Evolutionary conservation across 306 rosid species (phyloP).

Genomic region (Rosa lucieae): DNA sequence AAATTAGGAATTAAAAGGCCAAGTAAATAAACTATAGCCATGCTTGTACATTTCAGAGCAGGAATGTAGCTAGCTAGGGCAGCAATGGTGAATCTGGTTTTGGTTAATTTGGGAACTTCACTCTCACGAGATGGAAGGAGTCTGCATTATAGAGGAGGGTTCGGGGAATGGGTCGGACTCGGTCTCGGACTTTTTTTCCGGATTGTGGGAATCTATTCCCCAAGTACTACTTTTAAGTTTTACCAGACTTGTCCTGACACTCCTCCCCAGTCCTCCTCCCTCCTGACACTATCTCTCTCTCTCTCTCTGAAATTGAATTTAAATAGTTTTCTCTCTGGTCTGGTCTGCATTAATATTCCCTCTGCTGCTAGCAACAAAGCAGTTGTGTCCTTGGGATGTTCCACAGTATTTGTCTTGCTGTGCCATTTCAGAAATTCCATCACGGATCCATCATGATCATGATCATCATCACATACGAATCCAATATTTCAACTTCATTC

Average conservation of each 20-base stretch:
- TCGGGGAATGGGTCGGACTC: background rate
- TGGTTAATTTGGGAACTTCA: background rate
- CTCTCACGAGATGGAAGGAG: slow-evolving; percentile 25
- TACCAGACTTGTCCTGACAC: slow-evolving; percentile 38
- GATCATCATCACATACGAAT: background rate
- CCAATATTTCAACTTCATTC: background rate
- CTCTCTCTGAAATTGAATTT: slow-evolving; percentile 2
- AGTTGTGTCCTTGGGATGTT: slow-evolving; percentile 30
- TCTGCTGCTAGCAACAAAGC: slow-evolving; percentile 20
- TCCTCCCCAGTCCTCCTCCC: slow-evolving; percentile 11
- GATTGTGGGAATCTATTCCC: slow-evolving; percentile 56
- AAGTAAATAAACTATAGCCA: background rate
- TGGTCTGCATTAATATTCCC: slow-evolving; percentile 34
- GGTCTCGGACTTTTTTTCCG: slow-evolving; percentile 39
- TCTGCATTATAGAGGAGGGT: background rate
- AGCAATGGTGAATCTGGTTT: background rate
- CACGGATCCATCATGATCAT: slow-evolving; percentile 26
- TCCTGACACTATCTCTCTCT: slow-evolving; percentile 8
- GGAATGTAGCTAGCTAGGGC: background rate
- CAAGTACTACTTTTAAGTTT: slow-evolving; percentile 3
- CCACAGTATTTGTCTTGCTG: slow-evolving; percentile 19
- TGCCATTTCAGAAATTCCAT: slow-evolving; percentile 15
- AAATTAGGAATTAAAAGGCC: background rate
- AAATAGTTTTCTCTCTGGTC: background rate
- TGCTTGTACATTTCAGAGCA: background rate